Conservation (phyloP, 2,329 filamentous ascomycete genomes). For the Fusarium dlaminii region DNA sequence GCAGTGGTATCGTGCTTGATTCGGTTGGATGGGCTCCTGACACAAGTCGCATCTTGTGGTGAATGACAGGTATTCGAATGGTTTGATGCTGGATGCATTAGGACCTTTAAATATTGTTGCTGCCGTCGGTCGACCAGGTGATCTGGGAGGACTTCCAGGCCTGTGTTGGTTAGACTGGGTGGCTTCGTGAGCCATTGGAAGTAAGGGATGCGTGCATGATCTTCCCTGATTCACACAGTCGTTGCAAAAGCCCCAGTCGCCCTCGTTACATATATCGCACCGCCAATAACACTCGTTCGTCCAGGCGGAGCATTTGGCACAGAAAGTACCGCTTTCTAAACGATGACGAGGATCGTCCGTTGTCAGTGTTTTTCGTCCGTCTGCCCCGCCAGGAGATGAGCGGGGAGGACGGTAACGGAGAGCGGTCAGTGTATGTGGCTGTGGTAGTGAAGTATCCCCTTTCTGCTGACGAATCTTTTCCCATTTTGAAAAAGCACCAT, state of each 20-base stretch:
- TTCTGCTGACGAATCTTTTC: slow-evolving; percentile 58
- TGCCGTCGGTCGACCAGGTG: slow-evolving; percentile 57
- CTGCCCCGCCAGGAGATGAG: slow-evolving; percentile 59
- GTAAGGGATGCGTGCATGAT: slow-evolving; percentile 82
- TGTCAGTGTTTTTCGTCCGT: slow-evolving; percentile 67
- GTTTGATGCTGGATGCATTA: slow-evolving; percentile 56
- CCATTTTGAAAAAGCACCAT: slow-evolving; percentile 74
- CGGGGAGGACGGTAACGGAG: slow-evolving; percentile 65
- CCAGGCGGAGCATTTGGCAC: slow-evolving; percentile 76
- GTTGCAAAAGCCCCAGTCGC: slow-evolving; percentile 95
- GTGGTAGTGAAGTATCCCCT: slow-evolving; percentile 53
- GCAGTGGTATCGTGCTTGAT: slow-evolving; percentile 81
- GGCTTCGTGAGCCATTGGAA: slow-evolving; percentile 75
- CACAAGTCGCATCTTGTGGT: slow-evolving; percentile 83
- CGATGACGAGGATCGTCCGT: slow-evolving; percentile 73
- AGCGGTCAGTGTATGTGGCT: slow-evolving; percentile 67
- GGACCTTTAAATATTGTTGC: slow-evolving; percentile 60
- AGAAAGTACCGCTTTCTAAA: slow-evolving; percentile 85
- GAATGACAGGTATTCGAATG: slow-evolving; percentile 76
- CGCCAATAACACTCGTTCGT: slow-evolving; percentile 91
- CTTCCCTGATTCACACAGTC: slow-evolving; percentile 83
- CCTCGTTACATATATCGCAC: slow-evolving; percentile 86
- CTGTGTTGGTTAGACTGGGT: slow-evolving; percentile 47
- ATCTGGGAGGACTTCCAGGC: slow-evolving; percentile 51
- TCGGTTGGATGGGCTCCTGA: slow-evolving; percentile 74